These are phyloP conservation scores for Neobulgaria alba DNA, from an alignment of 2,329 filamentous ascomycete species.

Conservation along the genomic window DNA sequence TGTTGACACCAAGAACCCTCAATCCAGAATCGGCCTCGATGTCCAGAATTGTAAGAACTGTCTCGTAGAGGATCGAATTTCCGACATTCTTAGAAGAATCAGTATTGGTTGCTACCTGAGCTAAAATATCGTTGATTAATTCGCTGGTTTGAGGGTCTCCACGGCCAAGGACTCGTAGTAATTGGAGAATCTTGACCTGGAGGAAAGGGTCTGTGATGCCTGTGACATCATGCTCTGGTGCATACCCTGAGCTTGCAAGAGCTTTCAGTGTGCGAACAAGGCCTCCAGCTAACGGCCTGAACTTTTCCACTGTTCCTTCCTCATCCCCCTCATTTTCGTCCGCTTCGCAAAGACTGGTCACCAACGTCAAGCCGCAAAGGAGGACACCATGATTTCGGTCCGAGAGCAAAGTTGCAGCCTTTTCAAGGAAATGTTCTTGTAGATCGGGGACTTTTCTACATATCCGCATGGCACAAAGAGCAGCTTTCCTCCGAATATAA, in stretches of 20 bases:
- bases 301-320: slow-evolving; percentile 82
- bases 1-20: slow-evolving; percentile 92
- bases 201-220: slow-evolving; percentile 97
- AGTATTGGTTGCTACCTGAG: slow-evolving; percentile 95
- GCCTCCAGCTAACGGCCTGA: slow-evolving; percentile 74
- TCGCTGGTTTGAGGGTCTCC: slow-evolving; percentile 85
- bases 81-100: slow-evolving; percentile 98
- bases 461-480: slow-evolving; percentile 98
- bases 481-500: slow-evolving; percentile 96
- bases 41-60: slow-evolving; percentile 92
- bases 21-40: slow-evolving; percentile 96
- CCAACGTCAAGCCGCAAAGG: slow-evolving; percentile 83
- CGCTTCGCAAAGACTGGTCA: slow-evolving; percentile 86
- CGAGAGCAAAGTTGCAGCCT: slow-evolving; percentile 76
- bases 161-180: slow-evolving; percentile 77
- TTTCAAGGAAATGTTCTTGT: slow-evolving; percentile 94
- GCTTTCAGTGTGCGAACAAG: slow-evolving; percentile 88
- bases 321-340: slow-evolving; percentile 80
- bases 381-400: slow-evolving; percentile 95
- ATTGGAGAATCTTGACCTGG: slow-evolving; percentile 87
- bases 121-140: slow-evolving; percentile 96
- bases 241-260: slow-evolving; percentile 89
- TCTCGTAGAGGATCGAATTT: slow-evolving; percentile 96
- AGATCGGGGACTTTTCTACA: slow-evolving; percentile 96
- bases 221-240: slow-evolving; percentile 95